Conservation (phyloP, 192 early-diverging fungal genomes). For the Podila epigama region DNA sequence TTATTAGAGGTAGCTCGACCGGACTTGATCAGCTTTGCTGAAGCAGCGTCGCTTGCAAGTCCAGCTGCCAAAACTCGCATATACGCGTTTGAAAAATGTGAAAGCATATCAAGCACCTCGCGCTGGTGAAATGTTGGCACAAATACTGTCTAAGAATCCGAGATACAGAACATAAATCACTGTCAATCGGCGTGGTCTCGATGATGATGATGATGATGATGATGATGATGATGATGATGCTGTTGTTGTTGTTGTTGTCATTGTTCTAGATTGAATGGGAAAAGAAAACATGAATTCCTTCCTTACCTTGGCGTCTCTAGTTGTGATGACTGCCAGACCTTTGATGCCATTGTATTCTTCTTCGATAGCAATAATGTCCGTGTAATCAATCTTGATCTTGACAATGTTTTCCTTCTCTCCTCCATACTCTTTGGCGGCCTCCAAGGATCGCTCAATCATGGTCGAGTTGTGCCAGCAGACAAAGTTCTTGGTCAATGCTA, state of each 20-base stretch:
- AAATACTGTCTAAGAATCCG: conserved; percentile 13
- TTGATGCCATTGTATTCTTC: conserved; percentile 23
- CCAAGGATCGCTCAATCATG: conserved; percentile 17
- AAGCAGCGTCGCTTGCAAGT: not conserved
- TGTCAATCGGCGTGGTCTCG: too few relatives aligned
- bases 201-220: too few relatives aligned
- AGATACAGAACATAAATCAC: not conserved
- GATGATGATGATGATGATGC: too few relatives aligned
- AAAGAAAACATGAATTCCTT: not conserved
- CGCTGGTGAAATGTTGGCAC: conserved; percentile 33
- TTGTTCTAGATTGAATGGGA: too few relatives aligned
- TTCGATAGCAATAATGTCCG: conserved; percentile 19
- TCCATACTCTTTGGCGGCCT: not conserved
- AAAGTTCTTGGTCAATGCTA: conserved; percentile 37
- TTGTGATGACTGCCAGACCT: conserved; percentile 23
- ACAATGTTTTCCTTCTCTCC: not conserved
- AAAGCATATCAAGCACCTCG: conserved; percentile 30
- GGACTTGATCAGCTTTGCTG: not conserved
- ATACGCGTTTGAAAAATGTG: conserved; percentile 40
- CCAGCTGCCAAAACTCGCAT: conserved; percentile 21
- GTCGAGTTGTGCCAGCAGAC: conserved; percentile 48
- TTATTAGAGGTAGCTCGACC: not conserved
- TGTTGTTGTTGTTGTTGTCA: too few relatives aligned
- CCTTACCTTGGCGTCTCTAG: conserved; percentile 28
- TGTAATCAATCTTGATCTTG: conserved; percentile 18